Percentiles rank a stretch among this genome's conserved stretches.
phyloP scores from a whole-genome alignment of 2,329 filamentous ascomycete genomes.

The Zymoseptoria passerinii region DNA sequence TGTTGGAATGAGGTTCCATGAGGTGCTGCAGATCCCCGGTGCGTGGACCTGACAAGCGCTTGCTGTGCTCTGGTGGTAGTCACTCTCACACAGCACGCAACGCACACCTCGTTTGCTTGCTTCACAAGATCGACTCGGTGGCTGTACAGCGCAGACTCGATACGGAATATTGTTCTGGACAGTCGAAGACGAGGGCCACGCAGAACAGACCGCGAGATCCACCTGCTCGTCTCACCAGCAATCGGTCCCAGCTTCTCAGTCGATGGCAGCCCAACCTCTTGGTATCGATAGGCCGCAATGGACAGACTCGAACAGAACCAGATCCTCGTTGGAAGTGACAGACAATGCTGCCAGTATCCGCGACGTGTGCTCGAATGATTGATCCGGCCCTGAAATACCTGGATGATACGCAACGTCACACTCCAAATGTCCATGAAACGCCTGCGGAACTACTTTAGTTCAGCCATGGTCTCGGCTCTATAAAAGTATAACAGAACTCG shows the following conservation, averaged over 20 bases:
- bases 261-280: background rate
- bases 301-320: background rate
- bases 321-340: background rate
- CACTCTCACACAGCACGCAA: background rate
- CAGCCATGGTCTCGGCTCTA: background rate
- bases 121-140: background rate
- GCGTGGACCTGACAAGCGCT: background rate
- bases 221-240: background rate
- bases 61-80: background rate
- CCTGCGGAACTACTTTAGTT: background rate
- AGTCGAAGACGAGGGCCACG: background rate
- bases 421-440: background rate
- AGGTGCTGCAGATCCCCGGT: background rate
- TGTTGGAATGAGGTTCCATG: background rate
- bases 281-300: background rate
- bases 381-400: background rate
- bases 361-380: background rate
- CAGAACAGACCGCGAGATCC: background rate
- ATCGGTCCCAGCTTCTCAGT: background rate
- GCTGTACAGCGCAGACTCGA: background rate
- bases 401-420: background rate
- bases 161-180: background rate
- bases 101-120: background rate
- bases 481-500: background rate
- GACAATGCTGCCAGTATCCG: background rate